Evolutionary conservation across 2,329 filamentous ascomycete species (phyloP), one percentile per base, ranked within the genome.

Genomic region (Alternaria consortialis): DNA sequence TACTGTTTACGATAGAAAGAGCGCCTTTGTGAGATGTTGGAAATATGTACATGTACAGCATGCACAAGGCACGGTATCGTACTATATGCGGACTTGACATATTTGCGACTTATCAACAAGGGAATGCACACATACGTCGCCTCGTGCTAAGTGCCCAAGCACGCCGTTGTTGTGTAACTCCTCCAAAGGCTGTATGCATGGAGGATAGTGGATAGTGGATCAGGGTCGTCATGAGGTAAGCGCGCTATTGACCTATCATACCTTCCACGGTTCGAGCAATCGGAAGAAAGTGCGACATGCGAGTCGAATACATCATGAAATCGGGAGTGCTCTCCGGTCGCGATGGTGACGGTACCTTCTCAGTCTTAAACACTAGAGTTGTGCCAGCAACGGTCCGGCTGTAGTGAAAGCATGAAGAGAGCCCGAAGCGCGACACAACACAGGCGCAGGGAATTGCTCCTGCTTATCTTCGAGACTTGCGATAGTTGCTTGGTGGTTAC

Each of bases 1-100:
- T 84, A 44, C 70, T 84, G 17, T 84, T 84, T 64, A 84, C 83
- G 5, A 79, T 84, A 20, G 82, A 84, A 66, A 65, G 73, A 43
- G 67, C 67, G 40, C 25, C 54, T 23, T 42, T 60, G 34, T 36
- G 37, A 40, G n/a, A 31, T 5, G n/a, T 39, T 7, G 27, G 23
- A 37, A 12, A 29, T 11, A 6, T 17, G n/a, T 50, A 36, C n/a
- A 2, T 13, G 17, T 15, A 13, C 9, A 36, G 46, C 20, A n/a
- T 36, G 17, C 12, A 27, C 31, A 17, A 25, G 36, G 25, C 12
- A 7, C 20, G 13, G 20, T 15, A 25, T 36, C 31, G 46, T 50
- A 32, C 46, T 27, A 25, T 13, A 36, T 36, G 15, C 31, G 31
- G 46, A 11, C 46, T 37, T 37, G 46, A n/a, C 46, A 7, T 25